Evolutionary conservation across 2,329 filamentous ascomycete species (phyloP).

Genomic region (Beauveria medogensis): DNA sequence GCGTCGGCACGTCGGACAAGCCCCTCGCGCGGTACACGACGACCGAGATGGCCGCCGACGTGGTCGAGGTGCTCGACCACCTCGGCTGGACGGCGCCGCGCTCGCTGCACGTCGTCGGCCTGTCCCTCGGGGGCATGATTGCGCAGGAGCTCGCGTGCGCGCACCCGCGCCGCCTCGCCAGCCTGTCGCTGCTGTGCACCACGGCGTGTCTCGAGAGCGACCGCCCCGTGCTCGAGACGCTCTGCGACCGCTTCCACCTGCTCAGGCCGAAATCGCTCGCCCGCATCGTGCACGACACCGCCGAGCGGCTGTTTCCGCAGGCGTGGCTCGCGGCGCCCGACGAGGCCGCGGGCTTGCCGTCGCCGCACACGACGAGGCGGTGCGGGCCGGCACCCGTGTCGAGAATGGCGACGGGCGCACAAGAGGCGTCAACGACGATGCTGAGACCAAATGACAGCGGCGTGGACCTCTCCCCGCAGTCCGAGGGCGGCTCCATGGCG

Average conservation of each 20-base stretch:
- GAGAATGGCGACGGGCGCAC: too few species aligned
- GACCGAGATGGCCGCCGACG: slow-evolving; percentile 74
- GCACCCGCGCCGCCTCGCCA: slow-evolving; percentile 44
- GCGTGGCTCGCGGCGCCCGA: slow-evolving; percentile 58
- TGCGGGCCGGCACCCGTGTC: slow-evolving; percentile 22
- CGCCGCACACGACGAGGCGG: slow-evolving; percentile 31
- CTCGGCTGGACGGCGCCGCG: slow-evolving; percentile 55
- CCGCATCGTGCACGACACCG: slow-evolving; percentile 54
- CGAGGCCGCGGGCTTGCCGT: slow-evolving; percentile 39
- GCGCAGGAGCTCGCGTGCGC: slow-evolving; percentile 65
- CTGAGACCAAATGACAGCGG: not conserved
- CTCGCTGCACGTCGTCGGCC: slow-evolving; percentile 61
- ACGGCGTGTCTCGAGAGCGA: slow-evolving; percentile 54
- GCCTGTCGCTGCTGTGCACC: slow-evolving; percentile 54
- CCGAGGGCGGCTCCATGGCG: not conserved
- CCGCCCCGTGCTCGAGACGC: slow-evolving; percentile 54
- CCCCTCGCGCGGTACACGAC: slow-evolving; percentile 73
- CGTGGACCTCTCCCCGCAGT: not conserved
- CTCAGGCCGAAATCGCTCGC: slow-evolving; percentile 65
- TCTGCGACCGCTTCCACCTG: slow-evolving; percentile 47
- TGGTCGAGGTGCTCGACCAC: slow-evolving; percentile 60
- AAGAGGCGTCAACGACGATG: not conserved
- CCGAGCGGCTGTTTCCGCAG: slow-evolving; percentile 56
- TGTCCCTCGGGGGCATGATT: slow-evolving; percentile 89
- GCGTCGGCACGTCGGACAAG: slow-evolving; percentile 73